A percentile compares a stretch with the other conserved stretches of the same genome.
Evolutionary conservation across 768 basidiomycete species (phyloP).

Genomic region (Pleurotus sapidus): DNA sequence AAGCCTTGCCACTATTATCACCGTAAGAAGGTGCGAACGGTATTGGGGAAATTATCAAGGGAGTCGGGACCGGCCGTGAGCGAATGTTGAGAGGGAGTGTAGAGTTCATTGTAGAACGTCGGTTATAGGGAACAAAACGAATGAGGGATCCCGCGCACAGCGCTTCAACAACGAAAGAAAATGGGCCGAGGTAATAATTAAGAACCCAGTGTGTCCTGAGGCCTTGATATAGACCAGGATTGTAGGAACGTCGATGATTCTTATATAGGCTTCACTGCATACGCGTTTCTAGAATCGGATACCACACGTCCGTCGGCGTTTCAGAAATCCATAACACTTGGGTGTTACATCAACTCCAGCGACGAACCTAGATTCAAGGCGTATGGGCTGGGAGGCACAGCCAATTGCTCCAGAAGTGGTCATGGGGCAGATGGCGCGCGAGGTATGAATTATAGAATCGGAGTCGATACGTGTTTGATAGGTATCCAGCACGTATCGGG

Average conservation of each 20-base stretch:
- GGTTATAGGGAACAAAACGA: neutral
- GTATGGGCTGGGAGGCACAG: too few relatives aligned
- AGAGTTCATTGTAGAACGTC: neutral
- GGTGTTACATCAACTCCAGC: neutral
- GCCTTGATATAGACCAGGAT: neutral
- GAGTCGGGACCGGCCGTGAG: conserved; percentile 5
- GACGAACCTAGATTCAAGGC: neutral
- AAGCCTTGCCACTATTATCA: neutral
- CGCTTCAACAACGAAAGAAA: neutral
- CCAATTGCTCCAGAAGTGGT: too few relatives aligned
- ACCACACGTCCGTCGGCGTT: neutral
- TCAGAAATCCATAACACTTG: neutral
- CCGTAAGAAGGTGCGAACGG: neutral
- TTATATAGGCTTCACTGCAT: neutral
- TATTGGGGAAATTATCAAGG: neutral
- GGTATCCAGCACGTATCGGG: too few relatives aligned
- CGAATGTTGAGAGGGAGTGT: conserved; percentile 5
- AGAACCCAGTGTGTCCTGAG: neutral
- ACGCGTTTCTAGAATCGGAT: neutral
- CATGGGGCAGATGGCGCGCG: too few relatives aligned
- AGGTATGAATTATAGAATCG: too few relatives aligned
- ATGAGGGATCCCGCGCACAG: neutral
- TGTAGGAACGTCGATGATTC: neutral
- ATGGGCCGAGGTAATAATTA: neutral
- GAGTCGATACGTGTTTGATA: too few relatives aligned